Conservation (phyloP, 768 basidiomycete genomes). For the Leccinum disarticulatum region DNA sequence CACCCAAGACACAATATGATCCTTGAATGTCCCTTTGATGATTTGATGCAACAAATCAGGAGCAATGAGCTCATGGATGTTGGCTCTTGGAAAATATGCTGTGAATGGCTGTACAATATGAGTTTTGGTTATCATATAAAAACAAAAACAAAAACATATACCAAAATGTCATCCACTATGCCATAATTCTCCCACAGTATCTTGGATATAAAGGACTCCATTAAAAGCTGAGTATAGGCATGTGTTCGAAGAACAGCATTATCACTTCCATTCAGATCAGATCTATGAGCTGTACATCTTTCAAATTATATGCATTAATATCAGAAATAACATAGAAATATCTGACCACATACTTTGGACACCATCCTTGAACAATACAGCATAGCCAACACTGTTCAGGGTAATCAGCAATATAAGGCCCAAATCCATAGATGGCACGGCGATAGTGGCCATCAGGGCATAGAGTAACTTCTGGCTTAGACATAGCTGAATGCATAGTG, state of each 20-base stretch:
- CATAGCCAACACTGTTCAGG: slow-evolving; percentile 35
- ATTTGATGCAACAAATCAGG: background rate
- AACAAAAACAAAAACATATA: background rate
- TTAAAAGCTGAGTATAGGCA: background rate
- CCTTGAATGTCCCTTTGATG: background rate
- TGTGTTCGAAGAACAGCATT: no score
- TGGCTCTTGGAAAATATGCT: background rate
- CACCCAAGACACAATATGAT: background rate
- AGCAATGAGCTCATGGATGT: background rate
- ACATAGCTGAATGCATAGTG: background rate
- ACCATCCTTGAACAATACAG: slow-evolving; percentile 5
- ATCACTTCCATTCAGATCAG: background rate
- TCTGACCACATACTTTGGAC: background rate
- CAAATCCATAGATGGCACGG: slow-evolving; percentile 29
- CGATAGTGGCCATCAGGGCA: slow-evolving; percentile 23
- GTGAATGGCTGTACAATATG: background rate
- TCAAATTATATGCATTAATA: background rate
- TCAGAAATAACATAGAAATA: background rate
- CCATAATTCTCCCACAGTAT: background rate
- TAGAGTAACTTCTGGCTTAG: background rate
- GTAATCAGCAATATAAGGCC: slow-evolving; percentile 43
- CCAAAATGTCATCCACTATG: background rate
- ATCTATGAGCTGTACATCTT: background rate
- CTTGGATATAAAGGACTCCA: background rate
- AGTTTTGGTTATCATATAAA: background rate